Evolutionary conservation across 2,329 filamentous ascomycete genomes (phyloP), one percentile per base, ranked within the genome.

Genomic region (Pezizomycotina sp.): DNA sequence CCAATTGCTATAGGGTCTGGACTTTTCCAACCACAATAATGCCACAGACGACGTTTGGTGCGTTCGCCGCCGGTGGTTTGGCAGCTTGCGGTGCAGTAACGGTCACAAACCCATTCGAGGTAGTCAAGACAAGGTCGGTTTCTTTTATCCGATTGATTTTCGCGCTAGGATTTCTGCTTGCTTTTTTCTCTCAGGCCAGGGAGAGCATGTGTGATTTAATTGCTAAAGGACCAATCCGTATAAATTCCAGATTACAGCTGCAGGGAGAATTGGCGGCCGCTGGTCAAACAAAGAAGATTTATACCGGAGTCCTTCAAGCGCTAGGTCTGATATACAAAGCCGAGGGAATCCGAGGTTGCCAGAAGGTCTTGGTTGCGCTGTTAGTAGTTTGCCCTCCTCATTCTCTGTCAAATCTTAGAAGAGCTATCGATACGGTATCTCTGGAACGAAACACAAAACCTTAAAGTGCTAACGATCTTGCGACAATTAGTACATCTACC

Each of bases 71-170:
- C 38, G 89, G 89, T 56, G 89, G 89, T 56, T 79, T 98, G 55
- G 89, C 89, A 55, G 89, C 89, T 48, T 95, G 86, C 62, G 89
- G 89, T 55, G 89, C 89, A 48, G 89, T 98, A 39, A 95, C 86
- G 25, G 84, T 91, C 48, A 95, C 89, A 32, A 89, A 98, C 60
- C 84, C 84, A 38, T 95, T 95, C 62, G 89, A 98, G 62, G 95
- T 86, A 8, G 83, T 98, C 57, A 98, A 98, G 70, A 95, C 95
- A 56, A 79, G 84, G 77, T 84, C 65, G 55, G 66, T 55, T 43
- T 31, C 12, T 36, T 24, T 24, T 34, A 24, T 30, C 9, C 9
- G 14, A 21, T 33, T 20, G n/a, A n/a, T 5, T 6, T 20, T 37
- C 2, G 36, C 30, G n/a, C n/a, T n/a, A n/a, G n/a, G n/a, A n/a